Base-by-base conservation (phyloP, 192 early-diverging fungal genomes). In the Linderina pennispora region DNA sequence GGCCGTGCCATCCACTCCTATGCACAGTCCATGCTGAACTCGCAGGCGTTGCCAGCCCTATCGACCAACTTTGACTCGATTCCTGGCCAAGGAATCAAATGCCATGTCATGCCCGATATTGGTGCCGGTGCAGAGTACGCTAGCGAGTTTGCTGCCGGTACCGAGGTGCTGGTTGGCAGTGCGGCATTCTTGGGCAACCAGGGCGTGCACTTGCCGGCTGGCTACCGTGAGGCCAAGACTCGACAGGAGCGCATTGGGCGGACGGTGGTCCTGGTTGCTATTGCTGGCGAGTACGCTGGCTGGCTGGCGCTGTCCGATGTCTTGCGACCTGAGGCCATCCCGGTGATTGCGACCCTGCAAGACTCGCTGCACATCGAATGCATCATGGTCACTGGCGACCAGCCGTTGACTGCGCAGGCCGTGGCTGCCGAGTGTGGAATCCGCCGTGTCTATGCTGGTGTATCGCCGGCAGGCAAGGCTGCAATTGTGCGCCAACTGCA, bases 381-480 rank as follows among this genome's bases (percentile, higher is more conserved):
- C 22, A 79, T 83, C 7, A 95, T 98, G 89, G 83, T 96, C 2
- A 98, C 96, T 0, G 96, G 93, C 22, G 96, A 97, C 52, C 89
- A 94, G 56, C 78, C 77, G 42, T 43, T 84, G 42, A 92, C 92
- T 1, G 93, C 96, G 0, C 68, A 76, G 32, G 80, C 78, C 0
- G 88, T 97, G 55, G 96, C 94, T 0, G 39, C 65, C 32, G 78
- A 89, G 50, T 83, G 87, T 50, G 91, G 88, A 10, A 94, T 97
- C 36, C 61, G 65, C 3, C 79, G 92, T 19, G 81, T 98, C 11
- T 82, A 95, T 55, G 93, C 95, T 2, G 89, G 89, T 13, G 80
- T 95, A 2, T 87, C 89, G 15, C 95, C 95, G 0, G 78, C 80
- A 7, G 95, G 92, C 35, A 98, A 98, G 71, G 86, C 81, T 0